Evolutionary conservation across 2,329 filamentous ascomycete species (phyloP).

Genomic region (Dendrostoma leiphaemia): DNA sequence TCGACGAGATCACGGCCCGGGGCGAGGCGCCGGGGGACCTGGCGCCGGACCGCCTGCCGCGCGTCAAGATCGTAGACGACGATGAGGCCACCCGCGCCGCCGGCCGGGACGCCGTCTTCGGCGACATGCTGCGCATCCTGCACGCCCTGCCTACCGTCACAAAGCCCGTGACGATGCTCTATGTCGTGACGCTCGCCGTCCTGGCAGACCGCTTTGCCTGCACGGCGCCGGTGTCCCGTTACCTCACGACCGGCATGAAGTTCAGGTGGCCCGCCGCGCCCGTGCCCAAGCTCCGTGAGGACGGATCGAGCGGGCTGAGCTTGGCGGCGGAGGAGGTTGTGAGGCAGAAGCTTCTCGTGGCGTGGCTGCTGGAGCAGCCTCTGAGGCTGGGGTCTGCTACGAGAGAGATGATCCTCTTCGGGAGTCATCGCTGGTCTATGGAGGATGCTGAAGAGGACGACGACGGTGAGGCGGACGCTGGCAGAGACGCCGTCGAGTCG

Average conservation of each 20-base stretch:
- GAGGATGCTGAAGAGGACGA: conserved; percentile 33
- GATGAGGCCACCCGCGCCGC: conserved; percentile 64
- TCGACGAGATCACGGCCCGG: conserved; percentile 46
- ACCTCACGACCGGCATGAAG: conserved; percentile 47
- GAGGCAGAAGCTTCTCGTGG: conserved; percentile 67
- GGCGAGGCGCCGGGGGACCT: conserved; percentile 49
- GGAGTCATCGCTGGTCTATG: conserved; percentile 57
- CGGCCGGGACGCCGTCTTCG: conserved; percentile 60
- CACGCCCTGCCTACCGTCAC: conserved; percentile 53
- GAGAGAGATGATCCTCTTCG: conserved; percentile 63
- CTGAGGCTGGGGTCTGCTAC: conserved; percentile 60
- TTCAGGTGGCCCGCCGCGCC: conserved; percentile 53
- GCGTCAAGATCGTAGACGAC: conserved; percentile 63
- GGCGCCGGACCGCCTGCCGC: conserved; percentile 54
- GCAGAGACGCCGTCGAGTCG: background rate
- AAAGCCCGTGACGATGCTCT: conserved; percentile 53
- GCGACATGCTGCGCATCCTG: conserved; percentile 65
- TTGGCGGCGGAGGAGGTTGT: conserved; percentile 60
- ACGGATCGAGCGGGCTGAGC: conserved; percentile 33
- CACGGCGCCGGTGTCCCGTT: conserved; percentile 50
- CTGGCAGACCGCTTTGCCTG: conserved; percentile 75
- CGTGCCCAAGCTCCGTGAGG: conserved; percentile 30
- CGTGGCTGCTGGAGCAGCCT: conserved; percentile 63
- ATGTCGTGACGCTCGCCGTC: conserved; percentile 66
- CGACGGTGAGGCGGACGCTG: conserved; percentile 21